phyloP scores from a whole-genome alignment of 2,329 filamentous ascomycete species.

The Boeremia exigua region DNA sequence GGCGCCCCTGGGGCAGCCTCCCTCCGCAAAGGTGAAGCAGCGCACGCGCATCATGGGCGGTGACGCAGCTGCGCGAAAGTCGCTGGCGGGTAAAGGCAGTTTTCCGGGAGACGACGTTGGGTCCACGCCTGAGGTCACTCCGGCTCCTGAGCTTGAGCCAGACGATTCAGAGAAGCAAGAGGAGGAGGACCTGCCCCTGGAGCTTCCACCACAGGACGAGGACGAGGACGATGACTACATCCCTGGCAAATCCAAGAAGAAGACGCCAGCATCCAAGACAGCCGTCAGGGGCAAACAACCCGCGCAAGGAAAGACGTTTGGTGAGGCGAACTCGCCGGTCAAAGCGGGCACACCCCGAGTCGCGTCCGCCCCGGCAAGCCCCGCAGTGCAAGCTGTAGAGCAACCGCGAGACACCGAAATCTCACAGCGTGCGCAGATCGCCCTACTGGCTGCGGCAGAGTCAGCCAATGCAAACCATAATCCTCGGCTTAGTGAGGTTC shows the following conservation, averaged over 20 bases:
- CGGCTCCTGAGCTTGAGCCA: constrained; percentile 47
- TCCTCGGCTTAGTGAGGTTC: constrained; percentile 40
- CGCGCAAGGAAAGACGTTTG: constrained; percentile 41
- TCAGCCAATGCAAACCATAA: constrained; percentile 48
- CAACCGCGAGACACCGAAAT: constrained; percentile 19
- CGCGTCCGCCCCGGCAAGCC: constrained; percentile 25
- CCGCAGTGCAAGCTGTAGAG: constrained; percentile 20
- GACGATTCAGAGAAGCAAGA: constrained; percentile 50
- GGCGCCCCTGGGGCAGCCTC: constrained; percentile 78
- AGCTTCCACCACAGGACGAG: constrained; percentile 46
- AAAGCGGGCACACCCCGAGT: constrained; percentile 33
- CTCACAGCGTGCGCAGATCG: constrained; percentile 40
- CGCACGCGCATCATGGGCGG: constrained; percentile 56
- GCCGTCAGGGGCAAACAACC: constrained; percentile 45
- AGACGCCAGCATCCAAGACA: constrained; percentile 37
- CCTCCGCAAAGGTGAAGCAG: constrained; percentile 66
- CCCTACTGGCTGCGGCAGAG: constrained; percentile 52
- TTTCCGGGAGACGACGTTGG: constrained; percentile 49
- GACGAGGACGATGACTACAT: constrained; percentile 57
- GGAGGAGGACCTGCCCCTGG: constrained; percentile 42
- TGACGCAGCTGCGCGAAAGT: constrained; percentile 44
- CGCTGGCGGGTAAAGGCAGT: constrained; percentile 51
- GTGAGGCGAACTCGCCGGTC: constrained; percentile 35
- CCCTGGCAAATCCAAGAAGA: constrained; percentile 46
- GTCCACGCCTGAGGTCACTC: constrained; percentile 55